Base-by-base conservation (phyloP, 2,329 filamentous ascomycete genomes). In the Fusarium zealandicum region DNA sequence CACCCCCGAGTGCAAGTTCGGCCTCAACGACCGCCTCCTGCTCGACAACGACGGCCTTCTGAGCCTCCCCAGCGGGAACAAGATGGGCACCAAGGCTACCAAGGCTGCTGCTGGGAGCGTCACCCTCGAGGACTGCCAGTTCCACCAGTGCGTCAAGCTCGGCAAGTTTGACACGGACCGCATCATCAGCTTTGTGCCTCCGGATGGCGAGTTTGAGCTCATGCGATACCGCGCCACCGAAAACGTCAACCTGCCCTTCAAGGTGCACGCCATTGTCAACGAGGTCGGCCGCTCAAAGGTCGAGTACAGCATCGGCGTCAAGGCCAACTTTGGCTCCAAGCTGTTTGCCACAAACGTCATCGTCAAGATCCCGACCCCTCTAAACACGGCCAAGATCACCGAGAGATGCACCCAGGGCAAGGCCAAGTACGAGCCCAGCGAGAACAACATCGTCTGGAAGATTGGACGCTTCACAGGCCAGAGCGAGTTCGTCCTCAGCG, bases 391-490 rank as follows among this genome's bases (percentile, higher is more conserved):
- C 38, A 89, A 89, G 71, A 97, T 96, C 57, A 93, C 88, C 1
- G 92, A 97, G 76, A 87, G 95, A 42, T 96, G 93, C 57, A 95
- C 90, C 2, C 93, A 98, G 75, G 96, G 95, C 55, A 96, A 97
- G 73, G 95, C 95, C 52, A 98, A 97, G 76, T 99, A 99, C 75
- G 96, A 99, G 76, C 96, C 95, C 0, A 90, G 93, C 61, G 93
- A 97, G 72, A 99, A 99, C 80, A 92, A 93, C 70, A 98, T 99
- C 61, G 90, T 98, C 11, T 99, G 95, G 95, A 98, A 97, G 82
- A 98, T 99, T 64, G 90, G 93, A 11, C 85, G 95, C n/a, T 99
- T 99, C 76, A 95, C 93, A 0, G 95, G 95, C n/a, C 92, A 97
- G 76, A 93, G 89, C 76, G 95, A 99, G 75, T 99, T 89, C 63